A percentile compares a stretch with the other conserved stretches of the same genome.
Evolutionary conservation across 176 grass and related monocot species (phyloP).

Genomic region (Cenchrus americanus): DNA sequence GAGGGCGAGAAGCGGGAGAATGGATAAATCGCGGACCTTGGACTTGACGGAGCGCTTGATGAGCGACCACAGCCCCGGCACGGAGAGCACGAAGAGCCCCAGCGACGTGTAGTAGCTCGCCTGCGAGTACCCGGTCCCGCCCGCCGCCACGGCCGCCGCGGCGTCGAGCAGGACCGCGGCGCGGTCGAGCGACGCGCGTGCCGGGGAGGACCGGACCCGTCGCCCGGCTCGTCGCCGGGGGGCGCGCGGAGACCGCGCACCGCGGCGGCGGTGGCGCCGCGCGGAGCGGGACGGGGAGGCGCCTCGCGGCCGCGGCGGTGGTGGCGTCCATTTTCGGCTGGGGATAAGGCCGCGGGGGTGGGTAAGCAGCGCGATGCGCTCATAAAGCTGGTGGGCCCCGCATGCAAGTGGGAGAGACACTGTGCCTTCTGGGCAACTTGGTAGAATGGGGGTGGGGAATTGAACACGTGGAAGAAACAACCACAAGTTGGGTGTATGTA

Average conservation of each 20-base stretch:
- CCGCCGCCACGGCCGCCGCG: slow-evolving; percentile 36
- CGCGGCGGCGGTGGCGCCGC: slow-evolving; percentile 15
- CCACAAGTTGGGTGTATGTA: too few species aligned
- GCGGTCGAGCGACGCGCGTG: slow-evolving; percentile 58
- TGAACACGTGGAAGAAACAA: slow-evolving; percentile 6
- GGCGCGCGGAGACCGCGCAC: background rate
- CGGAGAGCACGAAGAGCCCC: slow-evolving; percentile 97
- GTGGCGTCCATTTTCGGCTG: slow-evolving; percentile 28
- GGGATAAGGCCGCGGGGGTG: slow-evolving; percentile 2
- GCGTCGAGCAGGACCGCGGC: slow-evolving; percentile 67
- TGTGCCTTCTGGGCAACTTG: background rate
- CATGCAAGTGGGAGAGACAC: background rate
- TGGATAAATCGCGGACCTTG: slow-evolving; percentile 49
- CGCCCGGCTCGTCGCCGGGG: background rate
- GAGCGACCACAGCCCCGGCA: slow-evolving; percentile 94
- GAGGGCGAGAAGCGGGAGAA: background rate
- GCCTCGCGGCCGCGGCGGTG: slow-evolving; percentile 25
- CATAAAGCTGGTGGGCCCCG: slow-evolving; percentile 3
- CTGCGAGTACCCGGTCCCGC: slow-evolving; percentile 76
- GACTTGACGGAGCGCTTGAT: slow-evolving; percentile 99
- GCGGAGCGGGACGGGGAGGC: slow-evolving; percentile 44
- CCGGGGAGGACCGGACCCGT: background rate
- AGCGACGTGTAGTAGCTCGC: slow-evolving; percentile 98
- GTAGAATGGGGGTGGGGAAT: background rate
- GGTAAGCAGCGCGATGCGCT: background rate